Evolutionary conservation across 169 alveolate genomes (phyloP), one percentile per base, ranked within the genome.

Genomic region (Plasmodium adleri): DNA sequence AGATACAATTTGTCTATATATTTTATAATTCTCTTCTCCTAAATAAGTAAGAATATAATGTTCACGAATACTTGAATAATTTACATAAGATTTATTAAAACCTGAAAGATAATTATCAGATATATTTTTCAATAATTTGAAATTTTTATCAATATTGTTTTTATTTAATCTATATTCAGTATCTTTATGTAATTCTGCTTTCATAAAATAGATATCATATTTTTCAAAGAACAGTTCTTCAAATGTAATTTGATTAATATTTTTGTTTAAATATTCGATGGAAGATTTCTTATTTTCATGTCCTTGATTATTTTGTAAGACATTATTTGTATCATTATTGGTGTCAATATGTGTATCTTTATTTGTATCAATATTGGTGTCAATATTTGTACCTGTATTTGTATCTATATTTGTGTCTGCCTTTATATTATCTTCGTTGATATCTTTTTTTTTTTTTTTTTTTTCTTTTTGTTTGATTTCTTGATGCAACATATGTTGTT

Each of bases 81-180:
- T 73, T 62, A 28, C 22, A 54, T 86, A 86, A 13, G 76, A 20
- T 64, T 86, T 47, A 39, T 86, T 86, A 72, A 86, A 54, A 28
- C 92, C 92, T 13, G 92, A 86, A 66, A 71, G 72, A 67, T 86
- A 86, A 12, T 13, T 86, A 64, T 86, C 92, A 86, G 78, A 86
- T 70, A 72, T 86, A 52, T 86, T 12, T 12, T 72, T 86, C 12
- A 86, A 15, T 24, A 26, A 26, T 72, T 71, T 86, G 47, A 71
- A 86, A 54, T 50, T 86, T 60, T 70, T 86, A 22, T 86, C 92
- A 12, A 86, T 66, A 24, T 86, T 86, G 39, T 86, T 86, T 72
- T 86, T 86, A 54, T 86, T 86, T 24, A 86, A 66, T 10, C 75
- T 64, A 64, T 86, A 86, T 59, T 86, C 92, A 1, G 92, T 86